Conservation (phyloP, 192 early-diverging fungal species). For the Coemansia sp. region DNA sequence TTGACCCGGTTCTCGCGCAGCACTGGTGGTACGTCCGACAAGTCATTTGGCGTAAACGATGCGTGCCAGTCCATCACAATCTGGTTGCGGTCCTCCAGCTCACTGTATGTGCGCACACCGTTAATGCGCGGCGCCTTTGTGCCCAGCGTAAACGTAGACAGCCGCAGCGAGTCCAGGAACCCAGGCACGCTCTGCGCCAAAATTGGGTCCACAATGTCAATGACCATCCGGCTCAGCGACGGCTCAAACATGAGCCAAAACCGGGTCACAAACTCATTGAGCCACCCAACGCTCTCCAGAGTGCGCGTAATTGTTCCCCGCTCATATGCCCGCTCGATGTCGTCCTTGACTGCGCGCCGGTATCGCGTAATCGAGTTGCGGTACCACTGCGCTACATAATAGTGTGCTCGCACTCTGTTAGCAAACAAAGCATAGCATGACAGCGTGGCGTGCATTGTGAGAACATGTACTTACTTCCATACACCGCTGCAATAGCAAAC, state of each 20-base stretch:
- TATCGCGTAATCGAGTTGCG: conserved; percentile 69
- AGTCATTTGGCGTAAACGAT: conserved; percentile 81
- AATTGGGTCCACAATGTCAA: conserved; percentile 69
- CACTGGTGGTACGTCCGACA: conserved; percentile 67
- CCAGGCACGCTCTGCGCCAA: conserved; percentile 73
- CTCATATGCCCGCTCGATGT: conserved; percentile 66
- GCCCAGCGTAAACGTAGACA: conserved; percentile 75
- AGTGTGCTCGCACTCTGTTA: background rate
- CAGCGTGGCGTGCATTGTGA: conserved; percentile 8
- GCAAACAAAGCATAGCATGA: background rate
- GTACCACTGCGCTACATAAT: conserved; percentile 65
- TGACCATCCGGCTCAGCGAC: conserved; percentile 71
- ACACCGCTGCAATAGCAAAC: conserved; percentile 31
- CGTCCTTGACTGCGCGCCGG: conserved; percentile 67
- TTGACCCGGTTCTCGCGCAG: conserved; percentile 71
- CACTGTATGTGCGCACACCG: conserved; percentile 68
- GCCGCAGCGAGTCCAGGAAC: conserved; percentile 75
- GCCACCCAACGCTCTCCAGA: conserved; percentile 79
- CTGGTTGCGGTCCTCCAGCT: conserved; percentile 70
- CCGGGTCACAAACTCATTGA: conserved; percentile 80
- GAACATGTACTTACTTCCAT: conserved; percentile 57
- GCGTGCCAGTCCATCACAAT: conserved; percentile 89
- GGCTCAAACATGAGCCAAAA: conserved; percentile 95
- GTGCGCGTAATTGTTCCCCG: conserved; percentile 49
- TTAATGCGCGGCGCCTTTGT: conserved; percentile 74